Conservation (phyloP, 2,329 filamentous ascomycete genomes). For the Cylindrodendrum hubeiense region DNA sequence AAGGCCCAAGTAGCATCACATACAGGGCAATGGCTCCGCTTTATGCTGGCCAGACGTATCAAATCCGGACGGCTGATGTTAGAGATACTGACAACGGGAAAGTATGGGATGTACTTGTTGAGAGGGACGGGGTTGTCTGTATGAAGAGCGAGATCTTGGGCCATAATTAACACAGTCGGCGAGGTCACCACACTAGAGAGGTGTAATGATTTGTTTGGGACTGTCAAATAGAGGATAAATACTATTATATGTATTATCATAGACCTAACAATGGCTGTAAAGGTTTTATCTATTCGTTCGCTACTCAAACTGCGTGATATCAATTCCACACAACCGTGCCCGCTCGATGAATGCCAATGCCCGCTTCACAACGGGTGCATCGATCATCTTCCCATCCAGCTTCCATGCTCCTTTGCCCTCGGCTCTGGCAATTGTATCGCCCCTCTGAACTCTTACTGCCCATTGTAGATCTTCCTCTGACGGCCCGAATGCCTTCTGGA, state of each 20-base stretch:
- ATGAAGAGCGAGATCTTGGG: conserved; percentile 52
- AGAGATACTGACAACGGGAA: conserved; percentile 49
- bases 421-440: not conserved
- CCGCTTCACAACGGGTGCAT: conserved; percentile 17
- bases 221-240: not conserved
- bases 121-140: conserved; percentile 52
- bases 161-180: not conserved
- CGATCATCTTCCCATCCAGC: conserved; percentile 21
- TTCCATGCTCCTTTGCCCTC: conserved; percentile 23
- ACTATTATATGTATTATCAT: not conserved
- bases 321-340: conserved; percentile 10
- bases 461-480: conserved; percentile 5
- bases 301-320: not conserved
- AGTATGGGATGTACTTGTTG: conserved; percentile 61
- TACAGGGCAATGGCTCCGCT: conserved; percentile 79
- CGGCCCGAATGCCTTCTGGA: conserved; percentile 17
- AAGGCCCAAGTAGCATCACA: conserved; percentile 57
- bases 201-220: not conserved
- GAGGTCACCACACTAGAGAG: too few species aligned
- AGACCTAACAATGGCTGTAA: not conserved
- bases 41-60: conserved; percentile 75
- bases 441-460: conserved; percentile 1
- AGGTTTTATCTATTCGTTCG: too few species aligned
- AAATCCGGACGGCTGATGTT: conserved; percentile 67
- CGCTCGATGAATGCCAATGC: conserved; percentile 8